Evolutionary conservation across 2,329 filamentous ascomycete species (phyloP).

Genomic region (Pyrenochaeta sp.): DNA sequence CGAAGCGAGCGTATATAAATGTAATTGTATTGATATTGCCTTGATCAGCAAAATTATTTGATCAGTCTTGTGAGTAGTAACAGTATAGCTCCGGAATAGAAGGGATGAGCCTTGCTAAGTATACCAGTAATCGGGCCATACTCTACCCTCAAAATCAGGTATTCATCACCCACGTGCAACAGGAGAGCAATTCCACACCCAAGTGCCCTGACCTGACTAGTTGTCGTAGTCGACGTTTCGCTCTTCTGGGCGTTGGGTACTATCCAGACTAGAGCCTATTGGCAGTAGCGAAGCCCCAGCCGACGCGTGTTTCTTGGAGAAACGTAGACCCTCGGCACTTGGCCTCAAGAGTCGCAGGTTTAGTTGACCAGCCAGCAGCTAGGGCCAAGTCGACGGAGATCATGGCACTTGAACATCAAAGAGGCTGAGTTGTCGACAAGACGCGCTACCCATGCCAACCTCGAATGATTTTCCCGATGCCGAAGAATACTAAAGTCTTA

Average conservation of each 20-base stretch:
- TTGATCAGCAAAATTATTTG: no score
- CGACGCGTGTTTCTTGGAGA: neutral
- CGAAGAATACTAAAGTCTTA: neutral
- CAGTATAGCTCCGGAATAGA: no score
- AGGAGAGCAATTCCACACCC: no score
- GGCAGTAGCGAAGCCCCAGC: constrained; percentile 2
- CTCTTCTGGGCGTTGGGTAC: neutral
- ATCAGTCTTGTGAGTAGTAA: no score
- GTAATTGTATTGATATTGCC: no score
- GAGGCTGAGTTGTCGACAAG: constrained; percentile 5
- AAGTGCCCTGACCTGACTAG: constrained; percentile 3
- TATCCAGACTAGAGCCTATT: constrained; percentile 1
- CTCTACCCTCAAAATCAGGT: no score
- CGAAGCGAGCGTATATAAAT: neutral
- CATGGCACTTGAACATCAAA: neutral
- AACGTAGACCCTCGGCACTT: constrained; percentile 1
- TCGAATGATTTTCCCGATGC: neutral
- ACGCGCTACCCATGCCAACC: constrained; percentile 1
- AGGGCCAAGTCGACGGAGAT: constrained; percentile 2
- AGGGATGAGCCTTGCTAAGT: no score
- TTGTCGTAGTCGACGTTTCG: neutral
- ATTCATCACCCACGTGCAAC: no score
- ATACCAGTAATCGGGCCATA: neutral
- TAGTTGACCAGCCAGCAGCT: neutral
- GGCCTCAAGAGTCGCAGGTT: constrained; percentile 3